Base-by-base conservation (phyloP, 257 asterid genomes). In the Agastache rugosa region DNA sequence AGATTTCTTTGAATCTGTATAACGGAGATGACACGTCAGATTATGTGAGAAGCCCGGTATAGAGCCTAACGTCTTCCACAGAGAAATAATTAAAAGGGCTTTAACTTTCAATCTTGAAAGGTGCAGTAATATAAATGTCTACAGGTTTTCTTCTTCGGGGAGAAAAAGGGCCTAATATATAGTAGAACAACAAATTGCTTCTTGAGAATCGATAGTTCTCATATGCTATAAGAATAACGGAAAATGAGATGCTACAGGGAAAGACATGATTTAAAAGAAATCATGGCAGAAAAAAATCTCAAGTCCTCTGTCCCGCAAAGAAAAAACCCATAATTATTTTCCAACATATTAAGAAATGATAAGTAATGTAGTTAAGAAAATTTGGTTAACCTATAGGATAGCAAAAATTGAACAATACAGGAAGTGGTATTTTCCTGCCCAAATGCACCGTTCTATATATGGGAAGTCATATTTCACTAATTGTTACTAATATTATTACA, bases 1-100 rank as follows among this genome's bases (percentile, higher is more conserved):
- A 93, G 69, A 83, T 89, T 93, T 79, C 98, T 91, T 80, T 93
- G 98, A 79, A 91, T 93, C 98, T 91, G 91, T 80, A 79, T 69
- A 78, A 42, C 25, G 29, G 74, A 65, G 45, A 77, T 14, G 35
- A 44, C 29, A 20, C 37, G 67, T 63, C 63, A 27, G 37, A 15
- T 48, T 44, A 22, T 59, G 58, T 8, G 8, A 59, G 47, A 58
- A 35, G 23, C 8, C 34, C 16, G 4, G 48, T 31, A 41, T 19
- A 23, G 19, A 25, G 27, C 67, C 68, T 31, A 15, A 7, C 1
- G 34, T 23, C n/a, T 34, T n/a, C n/a, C 31, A 34, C 19, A 44
- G 35, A 68, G 15, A 51, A n/a, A 37, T 50, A 48, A 58, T 62
- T 37, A 16, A 60, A 67, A 11, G 51, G 61, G 12, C 19, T 2